Percentiles rank a stretch among this genome's conserved stretches.
These are phyloP conservation scores for Macadamia tetraphylla DNA, from an alignment of 164 flowering plant species.

Conservation along the genomic window DNA sequence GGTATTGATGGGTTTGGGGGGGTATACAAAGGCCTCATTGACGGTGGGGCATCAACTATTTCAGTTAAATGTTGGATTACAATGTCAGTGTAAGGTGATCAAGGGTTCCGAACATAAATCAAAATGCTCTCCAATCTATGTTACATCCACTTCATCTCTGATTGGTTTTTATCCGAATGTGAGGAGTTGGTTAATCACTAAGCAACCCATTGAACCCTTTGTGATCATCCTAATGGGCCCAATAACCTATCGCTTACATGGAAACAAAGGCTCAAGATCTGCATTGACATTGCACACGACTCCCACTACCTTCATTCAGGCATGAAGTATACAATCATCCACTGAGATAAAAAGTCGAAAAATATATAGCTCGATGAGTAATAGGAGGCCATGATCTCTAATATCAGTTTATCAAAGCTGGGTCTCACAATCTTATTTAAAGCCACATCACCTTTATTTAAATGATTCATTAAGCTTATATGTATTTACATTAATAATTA, in stretches of 20 bases:
- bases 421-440: background rate
- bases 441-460: too few species aligned
- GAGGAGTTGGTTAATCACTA: too few species aligned
- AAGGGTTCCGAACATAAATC: slow-evolving; percentile 14
- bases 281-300: background rate
- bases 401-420: slow-evolving; percentile 14
- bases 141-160: slow-evolving; percentile 3
- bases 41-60: slow-evolving; percentile 1
- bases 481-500: too few species aligned
- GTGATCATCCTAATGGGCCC: too few species aligned
- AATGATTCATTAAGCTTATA: too few species aligned
- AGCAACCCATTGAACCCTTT: too few species aligned
- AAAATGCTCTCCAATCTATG: slow-evolving; percentile 9
- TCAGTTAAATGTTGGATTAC: slow-evolving; percentile 12
- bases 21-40: slow-evolving; percentile 10
- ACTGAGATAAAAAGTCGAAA: too few species aligned
- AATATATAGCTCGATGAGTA: slow-evolving; percentile 7
- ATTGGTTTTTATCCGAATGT: slow-evolving; percentile 8
- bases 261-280: slow-evolving; percentile 13
- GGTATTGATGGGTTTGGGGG: slow-evolving; percentile 13
- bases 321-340: too few species aligned
- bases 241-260: background rate
- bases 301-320: too few species aligned
- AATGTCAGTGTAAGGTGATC: slow-evolving; percentile 13
- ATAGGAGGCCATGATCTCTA: slow-evolving; percentile 17